Base-by-base conservation (phyloP, 345 rosid species). In the Brassica rapa region DNA sequence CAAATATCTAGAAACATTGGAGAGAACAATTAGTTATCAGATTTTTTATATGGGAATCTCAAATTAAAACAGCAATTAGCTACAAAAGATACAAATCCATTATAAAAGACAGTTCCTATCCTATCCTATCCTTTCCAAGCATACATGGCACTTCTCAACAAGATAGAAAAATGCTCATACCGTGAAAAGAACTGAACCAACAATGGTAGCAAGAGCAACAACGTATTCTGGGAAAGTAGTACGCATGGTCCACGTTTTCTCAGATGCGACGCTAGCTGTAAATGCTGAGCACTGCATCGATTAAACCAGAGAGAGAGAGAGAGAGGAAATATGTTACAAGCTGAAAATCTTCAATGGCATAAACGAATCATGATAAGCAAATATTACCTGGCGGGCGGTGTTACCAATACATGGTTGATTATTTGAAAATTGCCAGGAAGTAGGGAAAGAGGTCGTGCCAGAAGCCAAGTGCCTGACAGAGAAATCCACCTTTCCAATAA, bases 211-310 rank as follows among this genome's bases (percentile, higher is more conserved):
- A 75, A 96, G 96, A 83, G 99, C 99, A 83, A 96, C 99, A 80
- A 96, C 90, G 66, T 96, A 96, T 87, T 96, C 99, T 43, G 98
- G 99, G 73, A 96, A 96, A 23, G 98, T 96, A 56, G 96, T 71
- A 16, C 89, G 93, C 99, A 93, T 96, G 15, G 93, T 89, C 99
- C 99, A 96, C 41, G 97, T 93, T 81, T 93, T 93, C 89, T 93
- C 99, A 12, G 99, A 90, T 71, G 94, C 68, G 68, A 88, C 82
- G 65, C 63, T 85, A 51, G 94, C 92, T 70, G 82, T 80, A 85
- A 83, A 91, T 8, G 98, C 99, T 16, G 99, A 83, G 77, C 99
- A 96, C 99, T 96, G 91, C 76, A 80, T 78, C 57, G 23, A 68
- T 56, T 19, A 39, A 66, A 49, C 32, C 71, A 82, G 66, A 35